A percentile compares a stretch with the other conserved stretches of the same genome.
These are phyloP conservation scores for Epichloe coenophiala DNA, from an alignment of 2,329 filamentous ascomycete genomes.

Conservation along the genomic window DNA sequence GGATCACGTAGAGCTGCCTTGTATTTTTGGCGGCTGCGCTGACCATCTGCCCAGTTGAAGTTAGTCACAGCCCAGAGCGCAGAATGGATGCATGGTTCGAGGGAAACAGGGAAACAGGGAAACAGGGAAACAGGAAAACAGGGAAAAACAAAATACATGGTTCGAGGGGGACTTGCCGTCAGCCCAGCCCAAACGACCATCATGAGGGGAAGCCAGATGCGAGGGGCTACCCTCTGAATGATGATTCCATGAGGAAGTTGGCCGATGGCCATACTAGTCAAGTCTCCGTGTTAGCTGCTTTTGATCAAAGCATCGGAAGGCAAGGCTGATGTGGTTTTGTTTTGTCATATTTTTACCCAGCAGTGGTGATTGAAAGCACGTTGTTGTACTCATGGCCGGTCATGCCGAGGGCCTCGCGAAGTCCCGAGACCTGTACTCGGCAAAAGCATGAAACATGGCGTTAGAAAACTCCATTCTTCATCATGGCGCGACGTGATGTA, in stretches of 20 bases:
- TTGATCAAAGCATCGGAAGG: neutral
- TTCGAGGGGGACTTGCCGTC: slow-evolving; percentile 22
- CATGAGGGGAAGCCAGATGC: slow-evolving; percentile 50
- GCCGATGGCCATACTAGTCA: slow-evolving; percentile 26
- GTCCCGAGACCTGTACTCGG: neutral
- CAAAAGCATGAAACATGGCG: neutral
- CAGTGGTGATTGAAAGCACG: neutral
- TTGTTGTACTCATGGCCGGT: neutral
- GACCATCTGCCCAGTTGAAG: neutral
- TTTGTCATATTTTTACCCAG: neutral
- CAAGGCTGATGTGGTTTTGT: no score
- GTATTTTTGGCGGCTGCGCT: neutral
- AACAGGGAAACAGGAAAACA: no score
- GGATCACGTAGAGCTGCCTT: slow-evolving; percentile 5
- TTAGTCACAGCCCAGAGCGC: neutral
- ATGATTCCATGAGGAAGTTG: slow-evolving; percentile 49
- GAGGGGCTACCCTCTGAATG: slow-evolving; percentile 47
- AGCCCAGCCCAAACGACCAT: slow-evolving; percentile 51
- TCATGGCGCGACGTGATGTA: neutral
- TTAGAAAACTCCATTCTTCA: slow-evolving; percentile 30
- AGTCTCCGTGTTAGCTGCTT: neutral
- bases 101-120: no score
- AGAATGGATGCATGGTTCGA: no score
- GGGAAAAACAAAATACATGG: neutral
- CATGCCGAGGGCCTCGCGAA: neutral